Evolutionary conservation across 176 grass and related monocot genomes (phyloP).

Genomic region (Oryza glaberrima): DNA sequence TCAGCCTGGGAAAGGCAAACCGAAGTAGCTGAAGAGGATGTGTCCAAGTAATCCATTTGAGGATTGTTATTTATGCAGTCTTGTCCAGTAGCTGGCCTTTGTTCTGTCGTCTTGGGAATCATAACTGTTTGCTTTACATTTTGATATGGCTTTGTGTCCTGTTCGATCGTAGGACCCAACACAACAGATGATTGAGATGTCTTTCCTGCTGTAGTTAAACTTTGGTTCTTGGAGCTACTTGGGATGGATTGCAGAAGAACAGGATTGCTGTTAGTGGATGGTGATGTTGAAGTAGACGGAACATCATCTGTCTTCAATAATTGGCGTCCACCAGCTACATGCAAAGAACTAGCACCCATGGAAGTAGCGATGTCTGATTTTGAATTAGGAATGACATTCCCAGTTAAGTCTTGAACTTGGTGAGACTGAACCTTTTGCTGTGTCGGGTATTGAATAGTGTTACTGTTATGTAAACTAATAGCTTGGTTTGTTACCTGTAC

Average conservation of each 20-base stretch:
- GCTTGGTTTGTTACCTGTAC: constrained; percentile 41
- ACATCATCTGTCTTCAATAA: constrained; percentile 47
- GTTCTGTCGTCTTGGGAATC: constrained; percentile 58
- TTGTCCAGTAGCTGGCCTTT: constrained; percentile 48
- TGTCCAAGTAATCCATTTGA: constrained; percentile 73
- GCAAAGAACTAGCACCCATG: constrained; percentile 48
- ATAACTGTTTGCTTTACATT: constrained; percentile 43
- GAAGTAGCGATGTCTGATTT: constrained; percentile 51
- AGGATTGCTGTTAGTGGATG: constrained; percentile 52
- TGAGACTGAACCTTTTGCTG: constrained; percentile 54
- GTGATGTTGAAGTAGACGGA: constrained; percentile 63
- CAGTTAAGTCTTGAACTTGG: constrained; percentile 40
- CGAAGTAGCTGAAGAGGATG: constrained; percentile 79
- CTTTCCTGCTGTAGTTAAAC: constrained; percentile 47
- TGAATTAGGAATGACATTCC: constrained; percentile 35
- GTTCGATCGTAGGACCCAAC: constrained; percentile 42
- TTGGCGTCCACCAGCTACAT: constrained; percentile 38
- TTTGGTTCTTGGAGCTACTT: constrained; percentile 51
- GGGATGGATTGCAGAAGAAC: constrained; percentile 50
- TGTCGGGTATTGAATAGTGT: constrained; percentile 34
- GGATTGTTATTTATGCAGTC: constrained; percentile 52
- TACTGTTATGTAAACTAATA: constrained; percentile 38
- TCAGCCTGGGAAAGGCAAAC: constrained; percentile 78
- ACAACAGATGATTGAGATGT: constrained; percentile 61
- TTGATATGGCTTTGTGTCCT: constrained; percentile 45